Base-by-base conservation (phyloP, 495 filamentous ascomycete genomes). In the Trichoderma gamsii region DNA sequence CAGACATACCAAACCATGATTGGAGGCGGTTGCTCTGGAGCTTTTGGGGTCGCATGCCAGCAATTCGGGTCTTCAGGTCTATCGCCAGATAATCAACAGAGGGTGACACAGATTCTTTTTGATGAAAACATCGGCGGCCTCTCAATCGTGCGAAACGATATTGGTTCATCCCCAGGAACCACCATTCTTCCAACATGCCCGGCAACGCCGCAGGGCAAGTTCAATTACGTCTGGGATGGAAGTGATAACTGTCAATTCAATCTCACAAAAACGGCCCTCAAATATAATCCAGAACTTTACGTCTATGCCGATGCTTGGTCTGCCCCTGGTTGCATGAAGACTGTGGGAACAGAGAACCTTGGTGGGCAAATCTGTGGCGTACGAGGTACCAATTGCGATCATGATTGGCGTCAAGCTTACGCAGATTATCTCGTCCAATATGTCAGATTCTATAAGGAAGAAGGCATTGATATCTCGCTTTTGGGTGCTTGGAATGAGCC, bases 321-420 rank as follows among this genome's bases (percentile, higher is more conserved):
- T 32, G 80, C 80, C 0, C 81, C 82, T 0, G 80, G 76, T 0
- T 82, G 74, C 71, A 84, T 85, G 83, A 85, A 85, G 73, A 80
- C 79, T 13, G 82, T 81, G 63, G 70, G 72, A 13, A 79, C 79
- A 64, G 77, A 83, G 64, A 75, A 72, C 51, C 81, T 81, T 59
- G 82, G 82, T 25, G 83, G 83, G 18, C 80, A 78, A 49, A 71
- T 86, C 3, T 85, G 84, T 71, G 84, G 83, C 38, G 79, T 81
- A 11, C 69, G 73, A 12, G 78, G 78, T 13, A 70, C 77, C 4
- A 74, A 70, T 49, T 86, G 84, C 68, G 76, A 70, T 6, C 79
- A 82, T 7, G 81, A 85, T 67, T 86, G 83, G 83, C 77, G 77
- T 66, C 81, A 86, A 71, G 78, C 84, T 2, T 86, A 79, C 70